phyloP scores from a whole-genome alignment of 2,329 filamentous ascomycete species.

The Neopestalotiopsis rosae region DNA sequence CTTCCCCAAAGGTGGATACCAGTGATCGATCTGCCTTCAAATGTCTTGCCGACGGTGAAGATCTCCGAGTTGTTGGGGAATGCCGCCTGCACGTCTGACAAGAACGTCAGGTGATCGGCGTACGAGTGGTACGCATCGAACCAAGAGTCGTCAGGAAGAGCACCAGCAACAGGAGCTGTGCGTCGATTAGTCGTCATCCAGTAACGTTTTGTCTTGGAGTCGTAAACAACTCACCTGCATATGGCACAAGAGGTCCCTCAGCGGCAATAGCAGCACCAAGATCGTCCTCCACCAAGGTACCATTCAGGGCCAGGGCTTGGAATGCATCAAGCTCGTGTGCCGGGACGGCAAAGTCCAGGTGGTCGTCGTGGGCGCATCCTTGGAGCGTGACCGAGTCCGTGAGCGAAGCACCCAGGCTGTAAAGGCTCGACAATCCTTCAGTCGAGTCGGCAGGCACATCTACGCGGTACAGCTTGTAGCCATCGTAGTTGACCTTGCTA shows the following conservation, averaged over 20 bases:
- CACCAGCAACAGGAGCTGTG: slow-evolving; percentile 27
- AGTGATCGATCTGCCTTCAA: slow-evolving; percentile 58
- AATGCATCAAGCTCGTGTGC: slow-evolving; percentile 34
- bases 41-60: slow-evolving; percentile 50
- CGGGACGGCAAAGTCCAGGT: slow-evolving; percentile 39
- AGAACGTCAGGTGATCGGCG: slow-evolving; percentile 55
- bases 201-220: neutral
- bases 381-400: slow-evolving; percentile 31
- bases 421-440: slow-evolving; percentile 21
- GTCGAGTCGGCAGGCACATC: slow-evolving; percentile 19
- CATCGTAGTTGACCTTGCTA: slow-evolving; percentile 35
- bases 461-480: slow-evolving; percentile 39
- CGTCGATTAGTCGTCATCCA: slow-evolving; percentile 14
- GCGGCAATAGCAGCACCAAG: slow-evolving; percentile 34
- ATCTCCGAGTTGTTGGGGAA: slow-evolving; percentile 54
- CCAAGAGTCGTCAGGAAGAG: slow-evolving; percentile 47
- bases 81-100: slow-evolving; percentile 49
- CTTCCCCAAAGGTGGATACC: slow-evolving; percentile 63
- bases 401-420: slow-evolving; percentile 26
- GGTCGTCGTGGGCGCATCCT: slow-evolving; percentile 23
- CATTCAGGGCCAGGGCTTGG: slow-evolving; percentile 31
- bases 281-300: slow-evolving; percentile 32
- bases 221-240: slow-evolving; percentile 26
- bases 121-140: slow-evolving; percentile 60
- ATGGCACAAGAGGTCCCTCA: slow-evolving; percentile 32